Conservation (phyloP, 768 basidiomycete species). For the Tubosaeta brunneosetosa region DNA sequence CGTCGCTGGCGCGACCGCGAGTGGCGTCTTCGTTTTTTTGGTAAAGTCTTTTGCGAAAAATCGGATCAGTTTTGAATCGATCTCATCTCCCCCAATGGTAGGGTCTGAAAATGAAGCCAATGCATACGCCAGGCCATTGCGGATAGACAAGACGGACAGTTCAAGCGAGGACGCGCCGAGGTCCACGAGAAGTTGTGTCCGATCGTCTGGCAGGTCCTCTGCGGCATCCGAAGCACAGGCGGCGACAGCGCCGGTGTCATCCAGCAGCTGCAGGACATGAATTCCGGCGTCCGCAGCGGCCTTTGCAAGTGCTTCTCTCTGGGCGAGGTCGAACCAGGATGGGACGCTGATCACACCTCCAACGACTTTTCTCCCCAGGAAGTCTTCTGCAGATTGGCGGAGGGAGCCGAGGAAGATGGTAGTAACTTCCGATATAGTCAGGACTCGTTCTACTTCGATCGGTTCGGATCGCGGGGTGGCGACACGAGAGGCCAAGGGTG, state of each 20-base stretch:
- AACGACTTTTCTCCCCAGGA: slow-evolving; percentile 72
- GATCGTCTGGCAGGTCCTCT: slow-evolving; percentile 47
- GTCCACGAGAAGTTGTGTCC: slow-evolving; percentile 78
- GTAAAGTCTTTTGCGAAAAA: slow-evolving; percentile 95
- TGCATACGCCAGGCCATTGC: slow-evolving; percentile 66
- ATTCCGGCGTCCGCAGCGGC: slow-evolving; percentile 84
- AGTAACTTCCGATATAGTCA: slow-evolving; percentile 81
- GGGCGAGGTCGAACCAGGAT: slow-evolving; percentile 62
- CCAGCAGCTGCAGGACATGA: slow-evolving; percentile 78
- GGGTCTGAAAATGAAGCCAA: slow-evolving; percentile 48
- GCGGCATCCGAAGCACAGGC: slow-evolving; percentile 48
- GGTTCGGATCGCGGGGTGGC: slow-evolving; percentile 75
- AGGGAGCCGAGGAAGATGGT: slow-evolving; percentile 83
- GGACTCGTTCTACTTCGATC: slow-evolving; percentile 56
- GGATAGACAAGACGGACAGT: slow-evolving; percentile 66
- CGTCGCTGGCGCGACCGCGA: slow-evolving; percentile 59
- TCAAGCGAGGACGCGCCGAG: slow-evolving; percentile 71
- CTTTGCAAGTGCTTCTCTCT: slow-evolving; percentile 63
- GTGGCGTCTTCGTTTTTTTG: slow-evolving; percentile 83
- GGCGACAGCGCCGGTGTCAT: slow-evolving; percentile 75
- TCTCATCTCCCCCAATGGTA: slow-evolving; percentile 58
- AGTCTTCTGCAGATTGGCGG: slow-evolving; percentile 82
- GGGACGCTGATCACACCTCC: slow-evolving; percentile 86
- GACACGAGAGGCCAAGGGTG: slow-evolving; percentile 61
- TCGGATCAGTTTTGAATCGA: slow-evolving; percentile 80